phyloP scores from a whole-genome alignment of 2,329 filamentous ascomycete genomes.

The Fonsecaea nubica region DNA sequence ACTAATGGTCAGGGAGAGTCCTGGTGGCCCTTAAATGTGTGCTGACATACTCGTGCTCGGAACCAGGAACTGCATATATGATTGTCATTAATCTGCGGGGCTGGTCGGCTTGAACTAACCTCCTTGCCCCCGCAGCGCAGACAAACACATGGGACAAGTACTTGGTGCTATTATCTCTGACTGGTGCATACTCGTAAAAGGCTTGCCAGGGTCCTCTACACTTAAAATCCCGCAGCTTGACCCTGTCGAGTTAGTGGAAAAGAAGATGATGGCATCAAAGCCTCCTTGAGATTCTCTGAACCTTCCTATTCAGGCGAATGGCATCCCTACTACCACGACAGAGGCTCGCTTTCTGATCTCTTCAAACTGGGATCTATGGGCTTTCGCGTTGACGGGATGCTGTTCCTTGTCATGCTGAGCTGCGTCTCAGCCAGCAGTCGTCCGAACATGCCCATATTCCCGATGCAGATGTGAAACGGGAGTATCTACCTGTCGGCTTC shows the following conservation, averaged over 20 bases:
- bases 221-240: neutral
- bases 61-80: no score
- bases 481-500: no score
- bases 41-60: constrained; percentile 8
- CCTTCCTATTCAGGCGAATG: constrained; percentile 24
- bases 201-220: no score
- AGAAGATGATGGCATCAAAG: neutral
- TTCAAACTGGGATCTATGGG: constrained; percentile 1
- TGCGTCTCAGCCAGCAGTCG: no score
- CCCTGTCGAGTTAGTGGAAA: neutral
- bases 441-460: constrained; percentile 21
- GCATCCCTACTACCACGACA: neutral
- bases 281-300: constrained; percentile 2
- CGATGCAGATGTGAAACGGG: constrained; percentile 38
- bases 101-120: neutral
- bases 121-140: neutral
- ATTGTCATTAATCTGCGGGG: constrained; percentile 1
- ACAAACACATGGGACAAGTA: neutral
- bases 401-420: neutral
- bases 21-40: neutral
- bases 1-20: constrained; percentile 9
- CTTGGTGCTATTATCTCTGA: no score
- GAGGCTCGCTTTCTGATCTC: neutral
- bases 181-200: no score
- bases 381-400: neutral